Base-by-base conservation (phyloP, 2,329 filamentous ascomycete genomes). In the Colletotrichum musae region DNA sequence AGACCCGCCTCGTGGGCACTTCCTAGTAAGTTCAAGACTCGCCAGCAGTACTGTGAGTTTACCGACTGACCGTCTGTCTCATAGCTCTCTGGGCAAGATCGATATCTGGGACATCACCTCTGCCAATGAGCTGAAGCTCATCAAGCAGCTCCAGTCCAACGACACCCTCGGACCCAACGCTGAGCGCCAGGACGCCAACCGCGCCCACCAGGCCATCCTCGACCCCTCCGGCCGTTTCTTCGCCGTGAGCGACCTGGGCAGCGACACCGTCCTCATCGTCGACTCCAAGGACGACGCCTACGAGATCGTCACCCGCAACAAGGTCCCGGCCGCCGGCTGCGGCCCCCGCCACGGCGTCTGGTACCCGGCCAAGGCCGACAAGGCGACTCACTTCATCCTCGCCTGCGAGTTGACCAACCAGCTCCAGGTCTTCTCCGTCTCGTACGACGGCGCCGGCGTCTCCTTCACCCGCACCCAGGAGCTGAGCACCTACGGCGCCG, bases 271-370 rank as follows among this genome's bases (percentile, higher is more conserved):
- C 41, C 72, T 85, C 43, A 72, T 87, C 62, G 75, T 87, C 43
- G 83, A 87, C 78, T 77, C 80, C 63, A 72, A 79, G 70, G 76
- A 80, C 69, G 81, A 84, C 61, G 74, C 75, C 16, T 86, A 78
- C 73, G 74, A 77, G 6, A 73, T 86, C 50, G 76, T 75, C 41
- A 80, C 76, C 73, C 75, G 73, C 50, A 74, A 81, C 47, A 54
- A 72, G 6, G 76, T 84, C 64, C 71, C 73, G 24, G 77, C 79
- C 12, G 73, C 78, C 12, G 83, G 82, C 65, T 82, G 81, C 47
- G 86, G 86, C 0, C 86, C 86, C 4, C 85, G 86, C 18, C 86
- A 88, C 73, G 85, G 84, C 57, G 80, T 80, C 72, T 87, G 86
- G 77, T 82, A 82, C 75, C 80, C 79, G 2, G 62, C 72, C n/a